Base-by-base conservation (phyloP, 148 eudicot genomes). In the Selenicereus undatus region DNA sequence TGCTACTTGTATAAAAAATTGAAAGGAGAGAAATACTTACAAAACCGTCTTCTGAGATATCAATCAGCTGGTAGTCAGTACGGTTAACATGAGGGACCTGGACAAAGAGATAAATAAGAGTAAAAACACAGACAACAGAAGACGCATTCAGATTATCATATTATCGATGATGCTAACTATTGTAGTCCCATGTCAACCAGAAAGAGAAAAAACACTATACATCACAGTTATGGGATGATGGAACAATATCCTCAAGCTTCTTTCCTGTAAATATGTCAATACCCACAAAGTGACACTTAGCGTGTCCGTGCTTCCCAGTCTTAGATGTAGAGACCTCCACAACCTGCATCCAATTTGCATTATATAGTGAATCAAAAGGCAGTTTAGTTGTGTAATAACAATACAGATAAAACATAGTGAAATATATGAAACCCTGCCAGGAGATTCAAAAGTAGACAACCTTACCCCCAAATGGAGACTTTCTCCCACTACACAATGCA, bases 171-270 rank as follows among this genome's bases (percentile, higher is more conserved):
- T 26, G 16, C 32, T 27, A 66, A 66, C 9, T 64, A 8, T 17
- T 22, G 8, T 24, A 66, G 32, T 66, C 4, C 11, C 11, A 10
- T 26, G 32, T 66, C 35, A 36, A 27, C 43, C 52, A 76, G 11
- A 45, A 22, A 45, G 6, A 6, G 20, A 81, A 51, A 73, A 27
- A 50, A 7, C 11, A 7, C 11, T 12, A 54, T 79, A 88, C 90
- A 86, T 88, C 90, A 70, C 90, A 88, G 35, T 88, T 88, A 84
- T 88, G 90, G 30, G 90, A 88, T 4, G 90, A 88, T 18, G 90
- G 90, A 22, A 88, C 90, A 74, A 86, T 88, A 82, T 88, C 90
- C 71, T 88, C 88, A 0, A 88, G 87, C 85, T 88, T 88, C 82
- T 86, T 88, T 32, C 77, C 82, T 60, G 66, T 88, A 76, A 88